Base-by-base conservation (phyloP, 176 grass and related monocot species). In the Eleusine indica region DNA sequence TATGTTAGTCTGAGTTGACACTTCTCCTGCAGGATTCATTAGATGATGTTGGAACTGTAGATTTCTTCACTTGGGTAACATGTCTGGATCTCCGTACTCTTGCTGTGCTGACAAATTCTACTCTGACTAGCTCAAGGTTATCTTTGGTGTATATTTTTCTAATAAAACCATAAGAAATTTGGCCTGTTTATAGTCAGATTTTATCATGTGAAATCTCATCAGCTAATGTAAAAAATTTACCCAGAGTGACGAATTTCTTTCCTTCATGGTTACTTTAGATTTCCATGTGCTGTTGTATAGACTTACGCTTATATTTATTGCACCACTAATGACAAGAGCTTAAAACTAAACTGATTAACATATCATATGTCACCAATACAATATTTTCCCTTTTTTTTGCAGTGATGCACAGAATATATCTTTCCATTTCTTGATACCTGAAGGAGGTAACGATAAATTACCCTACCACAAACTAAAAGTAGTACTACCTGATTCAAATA, bases 381-480 rank as follows among this genome's bases (percentile, higher is more conserved):
- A 63, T 58, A 63, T 74, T 28, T 17, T 56, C 3, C 12, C 14
- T 89, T 92, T 85, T 2, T 84, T 85, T 91, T 47, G 49, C 89
- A 96, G 93, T 86, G 80, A 92, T 79, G 93, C 89, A 11, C 77
- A 87, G 40, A 82, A 87, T 68, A 79, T 99, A 67, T 90, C 85
- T 72, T 95, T 99, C 77, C 86, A 82, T 92, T 96, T 92, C 85
- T 87, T 99, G 46, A 78, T 93, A 77, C 87, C 93, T 49, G 87
- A 91, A 87, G 86, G 85, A 80, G 87, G 85, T 70, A 73, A 94
- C 12, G 74, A 89, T 28, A 78, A 92, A 51, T 69, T 71, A 29
- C 83, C 91, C 5, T 94, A 82, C 66, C 77, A 92, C 87, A 95
- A 96, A 86, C 82, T 99, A 89, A 95, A 99, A 92, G 86, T 90